Conservation (phyloP, 2,329 filamentous ascomycete genomes). For the Colletotrichum tamarilloi region DNA sequence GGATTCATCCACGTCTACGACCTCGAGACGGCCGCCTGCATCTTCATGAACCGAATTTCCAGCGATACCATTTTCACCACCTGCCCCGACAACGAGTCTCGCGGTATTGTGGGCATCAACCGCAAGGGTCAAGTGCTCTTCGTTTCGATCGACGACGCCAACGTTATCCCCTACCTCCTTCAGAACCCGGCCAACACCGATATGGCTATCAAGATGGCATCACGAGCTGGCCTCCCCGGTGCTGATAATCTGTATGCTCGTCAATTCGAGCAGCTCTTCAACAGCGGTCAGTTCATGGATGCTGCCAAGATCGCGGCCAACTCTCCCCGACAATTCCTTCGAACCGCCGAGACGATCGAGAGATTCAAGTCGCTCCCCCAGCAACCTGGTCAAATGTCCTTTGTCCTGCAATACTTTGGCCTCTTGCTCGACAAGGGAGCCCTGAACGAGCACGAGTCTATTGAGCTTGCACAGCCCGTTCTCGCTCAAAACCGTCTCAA, state of each 20-base stretch:
- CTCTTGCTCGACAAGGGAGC: slow-evolving; percentile 96
- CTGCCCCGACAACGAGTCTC: slow-evolving; percentile 82
- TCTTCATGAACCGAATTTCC: slow-evolving; percentile 99
- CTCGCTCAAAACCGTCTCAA: slow-evolving; percentile 95
- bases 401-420: slow-evolving; percentile 97
- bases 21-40: slow-evolving; percentile 91
- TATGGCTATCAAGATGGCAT: slow-evolving; percentile 95
- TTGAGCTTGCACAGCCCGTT: slow-evolving; percentile 93
- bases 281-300: slow-evolving; percentile 82
- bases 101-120: slow-evolving; percentile 94
- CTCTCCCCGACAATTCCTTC: slow-evolving; percentile 94
- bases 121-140: slow-evolving; percentile 96
- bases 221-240: slow-evolving; percentile 90
- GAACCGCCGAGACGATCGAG: slow-evolving; percentile 94
- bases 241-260: slow-evolving; percentile 93
- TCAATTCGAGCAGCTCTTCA: slow-evolving; percentile 91
- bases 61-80: slow-evolving; percentile 99
- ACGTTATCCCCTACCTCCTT: slow-evolving; percentile 92
- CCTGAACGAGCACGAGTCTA: slow-evolving; percentile 91
- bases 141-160: slow-evolving; percentile 92
- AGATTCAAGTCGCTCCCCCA: slow-evolving; percentile 89
- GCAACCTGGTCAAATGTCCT: slow-evolving; percentile 87
- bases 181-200: slow-evolving; percentile 95
- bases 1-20: slow-evolving; percentile 99
- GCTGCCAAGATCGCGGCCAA: slow-evolving; percentile 97